phyloP scores from a whole-genome alignment of 805 yeast genomes.

The Zygosaccharomyces kombuchaensis region DNA sequence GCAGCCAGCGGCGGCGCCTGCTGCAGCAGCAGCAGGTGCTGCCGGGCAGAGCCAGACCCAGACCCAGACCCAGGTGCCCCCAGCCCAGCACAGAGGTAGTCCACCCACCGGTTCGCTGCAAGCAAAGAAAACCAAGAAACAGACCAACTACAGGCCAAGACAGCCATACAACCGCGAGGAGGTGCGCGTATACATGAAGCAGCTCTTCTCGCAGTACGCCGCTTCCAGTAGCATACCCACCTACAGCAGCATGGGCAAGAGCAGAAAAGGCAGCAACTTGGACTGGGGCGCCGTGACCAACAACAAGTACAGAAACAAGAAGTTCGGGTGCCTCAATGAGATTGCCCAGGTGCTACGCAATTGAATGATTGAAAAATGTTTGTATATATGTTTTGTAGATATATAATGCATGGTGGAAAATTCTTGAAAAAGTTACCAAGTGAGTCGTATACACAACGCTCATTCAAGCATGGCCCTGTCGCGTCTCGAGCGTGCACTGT shows the following conservation, averaged over 20 bases:
- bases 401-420: background rate
- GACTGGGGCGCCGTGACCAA: constrained; percentile 33
- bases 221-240: constrained; percentile 9
- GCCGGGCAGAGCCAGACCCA: no score
- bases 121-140: constrained; percentile 2
- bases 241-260: constrained; percentile 8
- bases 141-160: constrained; percentile 3
- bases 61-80: no score
- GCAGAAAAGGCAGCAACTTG: constrained; percentile 11
- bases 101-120: background rate
- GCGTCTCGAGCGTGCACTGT: constrained; percentile 35
- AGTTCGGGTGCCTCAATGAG: constrained; percentile 28
- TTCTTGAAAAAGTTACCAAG: background rate
- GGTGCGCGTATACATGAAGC: constrained; percentile 22
- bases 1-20: constrained; percentile 6
- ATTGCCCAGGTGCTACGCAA: constrained; percentile 25
- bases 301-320: constrained; percentile 25
- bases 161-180: constrained; percentile 29
- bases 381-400: background rate
- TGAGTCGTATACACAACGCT: no score
- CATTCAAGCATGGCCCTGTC: constrained; percentile 32
- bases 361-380: constrained; percentile 6
- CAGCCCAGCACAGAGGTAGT: background rate
- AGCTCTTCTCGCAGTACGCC: constrained; percentile 16
- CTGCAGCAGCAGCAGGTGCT: background rate